Conservation (phyloP, 2,329 filamentous ascomycete species). For the Cadophora sp. region DNA sequence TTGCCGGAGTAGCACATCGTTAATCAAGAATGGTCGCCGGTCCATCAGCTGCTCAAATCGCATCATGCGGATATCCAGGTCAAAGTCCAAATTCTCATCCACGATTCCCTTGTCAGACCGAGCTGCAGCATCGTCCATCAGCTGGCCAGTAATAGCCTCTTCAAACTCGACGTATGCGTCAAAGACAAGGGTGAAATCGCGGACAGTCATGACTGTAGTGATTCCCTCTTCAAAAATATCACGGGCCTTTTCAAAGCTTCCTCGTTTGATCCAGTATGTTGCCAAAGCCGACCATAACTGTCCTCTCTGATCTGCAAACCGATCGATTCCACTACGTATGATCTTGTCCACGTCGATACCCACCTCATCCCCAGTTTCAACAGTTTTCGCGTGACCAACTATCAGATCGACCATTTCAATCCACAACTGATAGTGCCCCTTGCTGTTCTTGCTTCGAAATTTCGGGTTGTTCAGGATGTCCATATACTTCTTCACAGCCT, state of each 20-base stretch:
- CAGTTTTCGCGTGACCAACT: slow-evolving; percentile 86
- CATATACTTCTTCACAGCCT: slow-evolving; percentile 91
- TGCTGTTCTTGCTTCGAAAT: slow-evolving; percentile 91
- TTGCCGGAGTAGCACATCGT: slow-evolving; percentile 92
- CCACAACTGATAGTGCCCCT: slow-evolving; percentile 96
- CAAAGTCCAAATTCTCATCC: slow-evolving; percentile 87
- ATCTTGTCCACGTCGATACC: slow-evolving; percentile 93
- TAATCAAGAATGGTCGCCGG: slow-evolving; percentile 90
- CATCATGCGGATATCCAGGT: slow-evolving; percentile 96
- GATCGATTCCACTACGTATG: slow-evolving; percentile 86
- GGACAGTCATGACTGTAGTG: slow-evolving; percentile 97
- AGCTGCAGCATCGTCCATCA: slow-evolving; percentile 86
- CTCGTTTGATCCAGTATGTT: slow-evolving; percentile 94
- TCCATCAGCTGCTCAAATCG: slow-evolving; percentile 99
- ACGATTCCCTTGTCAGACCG: slow-evolving; percentile 80
- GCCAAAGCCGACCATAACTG: slow-evolving; percentile 95
- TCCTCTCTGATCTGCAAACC: slow-evolving; percentile 92
- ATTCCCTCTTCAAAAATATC: slow-evolving; percentile 97
- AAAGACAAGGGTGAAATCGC: slow-evolving; percentile 95
- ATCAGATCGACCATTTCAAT: slow-evolving; percentile 95
- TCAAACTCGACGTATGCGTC: slow-evolving; percentile 97
- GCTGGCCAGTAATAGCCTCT: slow-evolving; percentile 87
- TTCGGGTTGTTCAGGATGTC: slow-evolving; percentile 87
- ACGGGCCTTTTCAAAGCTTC: slow-evolving; percentile 89
- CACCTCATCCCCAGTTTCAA: slow-evolving; percentile 79